Conservation (phyloP, 129 eudicot genomes). For the Sambucus nigra region DNA sequence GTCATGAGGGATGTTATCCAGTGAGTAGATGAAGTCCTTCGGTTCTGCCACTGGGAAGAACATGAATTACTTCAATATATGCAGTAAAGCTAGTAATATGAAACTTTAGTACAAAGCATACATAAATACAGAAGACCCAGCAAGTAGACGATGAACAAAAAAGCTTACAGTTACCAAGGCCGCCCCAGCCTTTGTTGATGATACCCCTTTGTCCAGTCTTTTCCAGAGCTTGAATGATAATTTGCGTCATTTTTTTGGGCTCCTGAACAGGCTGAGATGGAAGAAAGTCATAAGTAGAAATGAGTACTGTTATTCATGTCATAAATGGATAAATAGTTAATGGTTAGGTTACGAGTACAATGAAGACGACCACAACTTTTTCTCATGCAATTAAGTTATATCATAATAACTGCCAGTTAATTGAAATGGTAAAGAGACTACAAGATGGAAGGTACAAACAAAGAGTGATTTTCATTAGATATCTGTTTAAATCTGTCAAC, state of each 20-base stretch:
- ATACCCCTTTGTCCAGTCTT: slow-evolving; percentile 89
- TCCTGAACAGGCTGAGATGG: slow-evolving; percentile 85
- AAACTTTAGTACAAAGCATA: background rate
- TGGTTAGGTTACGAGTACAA: background rate
- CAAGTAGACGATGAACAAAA: slow-evolving; percentile 6
- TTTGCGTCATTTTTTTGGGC: slow-evolving; percentile 86
- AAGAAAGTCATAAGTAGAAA: slow-evolving; percentile 6
- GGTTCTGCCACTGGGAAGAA: slow-evolving; percentile 76
- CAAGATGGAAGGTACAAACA: background rate
- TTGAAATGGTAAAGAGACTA: background rate
- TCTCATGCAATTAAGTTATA: background rate
- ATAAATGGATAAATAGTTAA: slow-evolving; percentile 3
- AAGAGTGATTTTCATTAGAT: background rate
- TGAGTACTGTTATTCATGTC: background rate
- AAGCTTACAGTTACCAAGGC: slow-evolving; percentile 89
- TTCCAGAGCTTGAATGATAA: slow-evolving; percentile 84
- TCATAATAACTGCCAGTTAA: too few species aligned
- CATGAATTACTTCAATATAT: slow-evolving; percentile 9
- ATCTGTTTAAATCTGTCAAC: background rate
- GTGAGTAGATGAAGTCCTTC: slow-evolving; percentile 66
- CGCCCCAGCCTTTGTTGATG: slow-evolving; percentile 99
- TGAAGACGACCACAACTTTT: too few species aligned
- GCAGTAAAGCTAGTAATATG: background rate
- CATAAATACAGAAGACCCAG: slow-evolving; percentile 4
- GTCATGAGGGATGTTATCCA: slow-evolving; percentile 95